These are phyloP conservation scores for Tremellales sp. DNA, from an alignment of 1,284 basidiomycete genomes.

Conservation along the genomic window DNA sequence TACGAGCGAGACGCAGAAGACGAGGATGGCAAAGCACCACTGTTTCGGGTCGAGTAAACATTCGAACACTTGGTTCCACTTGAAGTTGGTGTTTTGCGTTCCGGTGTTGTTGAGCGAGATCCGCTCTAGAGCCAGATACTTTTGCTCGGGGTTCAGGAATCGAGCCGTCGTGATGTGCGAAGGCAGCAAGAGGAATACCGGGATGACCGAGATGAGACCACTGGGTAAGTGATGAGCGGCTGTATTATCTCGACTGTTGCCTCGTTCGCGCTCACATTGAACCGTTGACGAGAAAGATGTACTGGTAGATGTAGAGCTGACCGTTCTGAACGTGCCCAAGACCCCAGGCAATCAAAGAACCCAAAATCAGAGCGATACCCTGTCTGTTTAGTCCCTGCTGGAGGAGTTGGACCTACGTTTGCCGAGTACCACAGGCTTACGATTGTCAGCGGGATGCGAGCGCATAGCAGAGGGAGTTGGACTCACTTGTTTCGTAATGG, in stretches of 20 bases:
- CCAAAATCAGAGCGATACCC: conserved; percentile 26
- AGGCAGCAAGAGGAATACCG: conserved; percentile 33
- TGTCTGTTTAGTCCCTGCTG: too few species aligned
- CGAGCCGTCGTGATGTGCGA: conserved; percentile 36
- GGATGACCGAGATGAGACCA: conserved; percentile 18
- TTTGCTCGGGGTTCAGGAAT: conserved; percentile 45
- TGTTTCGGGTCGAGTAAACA: conserved; percentile 27
- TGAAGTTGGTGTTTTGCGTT: conserved; percentile 28
- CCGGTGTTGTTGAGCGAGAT: conserved; percentile 46
- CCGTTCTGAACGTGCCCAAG: conserved; percentile 23
- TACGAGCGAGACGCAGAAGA: conserved; percentile 17
- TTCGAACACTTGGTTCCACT: conserved; percentile 32
- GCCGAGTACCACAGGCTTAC: conserved; percentile 23
- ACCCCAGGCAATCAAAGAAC: conserved; percentile 33
- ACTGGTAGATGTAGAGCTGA: conserved; percentile 37
- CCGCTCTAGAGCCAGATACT: conserved; percentile 45
- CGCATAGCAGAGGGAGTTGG: too few species aligned
- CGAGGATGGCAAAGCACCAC: conserved; percentile 21
- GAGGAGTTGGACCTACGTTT: too few species aligned
- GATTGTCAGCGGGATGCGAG: too few species aligned
- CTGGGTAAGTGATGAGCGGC: too few species aligned
- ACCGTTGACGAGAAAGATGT: conserved; percentile 55
- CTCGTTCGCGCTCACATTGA: conserved; percentile 34
- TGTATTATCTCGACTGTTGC: too few species aligned
- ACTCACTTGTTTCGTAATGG: conserved; percentile 20